Evolutionary conservation across 345 rosid genomes (phyloP), one percentile per base, ranked within the genome.

Genomic region (Gynandropsis gynandra): DNA sequence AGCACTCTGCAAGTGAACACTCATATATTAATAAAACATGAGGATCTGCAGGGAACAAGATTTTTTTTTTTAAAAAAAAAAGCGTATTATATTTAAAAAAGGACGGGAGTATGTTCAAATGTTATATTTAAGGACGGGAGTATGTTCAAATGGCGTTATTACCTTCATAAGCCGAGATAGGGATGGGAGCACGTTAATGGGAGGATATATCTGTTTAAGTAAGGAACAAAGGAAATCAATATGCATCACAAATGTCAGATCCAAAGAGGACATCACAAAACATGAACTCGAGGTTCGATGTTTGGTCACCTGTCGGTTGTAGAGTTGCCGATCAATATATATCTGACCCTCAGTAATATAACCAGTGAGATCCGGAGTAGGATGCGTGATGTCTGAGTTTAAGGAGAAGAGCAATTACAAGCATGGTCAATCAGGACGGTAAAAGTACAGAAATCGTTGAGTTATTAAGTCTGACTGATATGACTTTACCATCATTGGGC

Each of bases 81-180:
- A n/a, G n/a, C n/a, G n/a, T n/a, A n/a, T n/a, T n/a, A n/a, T n/a
- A n/a, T 24, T 24, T 24, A 5, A 24, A 24, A 24, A 24, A 24
- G 29, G 29, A 24, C 5, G 29, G 2, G 29, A 24, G 4, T 2
- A 24, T n/a, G n/a, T n/a, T n/a, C n/a, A n/a, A n/a, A n/a, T n/a
- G n/a, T n/a, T n/a, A n/a, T n/a, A n/a, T 24, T 24, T 24, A 5
- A 24, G n/a, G n/a, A n/a, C n/a, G 3, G 2, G 11, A 47, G 1
- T 10, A 6, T 1, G 43, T n/a, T 12, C 16, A 36, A 59, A 5
- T 10, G 10, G 13, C 56, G 38, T 47, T 50, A 44, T 57, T 61
- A 87, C 98, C 93, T 92, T 92, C 99, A 92, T 92, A 58, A 92
- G 70, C 44, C 97, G 98, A 70, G 98, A 92, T 33, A 92, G 71